Base-by-base conservation (phyloP, 192 early-diverging fungal genomes). In the Oehlia diaphana region DNA sequence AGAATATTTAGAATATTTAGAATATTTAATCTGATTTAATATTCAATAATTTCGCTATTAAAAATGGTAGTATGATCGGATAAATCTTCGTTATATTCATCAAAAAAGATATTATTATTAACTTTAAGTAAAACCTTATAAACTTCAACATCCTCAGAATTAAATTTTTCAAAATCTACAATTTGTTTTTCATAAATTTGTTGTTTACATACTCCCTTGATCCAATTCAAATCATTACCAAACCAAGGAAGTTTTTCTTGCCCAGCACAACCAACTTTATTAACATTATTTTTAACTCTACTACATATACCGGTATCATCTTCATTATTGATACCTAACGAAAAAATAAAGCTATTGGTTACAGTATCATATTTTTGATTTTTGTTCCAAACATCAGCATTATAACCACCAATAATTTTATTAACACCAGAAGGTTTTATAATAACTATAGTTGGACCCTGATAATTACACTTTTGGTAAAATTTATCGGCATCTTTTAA, bases 391-490 rank as follows among this genome's bases (percentile, higher is more conserved):
- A 63, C 16, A 35, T 28, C 21, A 42, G 58, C 26, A 76, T 76
- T 76, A 42, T 76, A 76, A 23, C 74, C 74, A 23, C 74, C 74
- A 64, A 76, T n/a, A 12, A 76, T 44, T 39, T 64, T 23, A 65
- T 44, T 47, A 26, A 16, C 4, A 9, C 42, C 33, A 0, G 21
- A 28, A 39, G 63, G 63, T 62, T 64, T 37, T 6, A 76, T 33
- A 26, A 76, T 64, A 39, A 76, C 62, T 63, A 76, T 10, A 37
- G 74, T 64, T 10, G 61, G 61, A 42, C 58, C 74, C n/a, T 64
- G 37, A 28, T n/a, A 19, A 39, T 63, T 62, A 42, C 74, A 76
- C n/a, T 16, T 23, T 14, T 64, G 21, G 16, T 76, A 62, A 42
- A 76, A 76, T 49, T 72, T 53, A n/a, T 16, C 7, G 1, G 37